Conservation (phyloP, 2,329 filamentous ascomycete species). For the Colletotrichum gloeosporioides region DNA sequence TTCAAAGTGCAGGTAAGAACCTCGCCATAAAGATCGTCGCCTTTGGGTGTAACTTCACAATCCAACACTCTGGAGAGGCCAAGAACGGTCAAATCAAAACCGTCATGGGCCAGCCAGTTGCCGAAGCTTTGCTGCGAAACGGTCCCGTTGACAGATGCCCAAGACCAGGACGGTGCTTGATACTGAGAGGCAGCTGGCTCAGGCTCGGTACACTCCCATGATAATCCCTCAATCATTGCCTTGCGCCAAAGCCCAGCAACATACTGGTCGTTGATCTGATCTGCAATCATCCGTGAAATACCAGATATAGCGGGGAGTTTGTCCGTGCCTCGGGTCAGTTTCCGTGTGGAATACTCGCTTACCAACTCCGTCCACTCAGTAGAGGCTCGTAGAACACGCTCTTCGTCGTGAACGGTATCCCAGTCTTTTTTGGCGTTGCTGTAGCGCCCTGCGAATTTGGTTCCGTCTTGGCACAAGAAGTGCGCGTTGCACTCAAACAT, state of each 20-base stretch:
- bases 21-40: neutral
- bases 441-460: neutral
- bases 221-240: neutral
- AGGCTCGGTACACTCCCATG: neutral
- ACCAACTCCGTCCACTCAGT: neutral
- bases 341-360: neutral
- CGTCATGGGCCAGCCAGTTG: neutral
- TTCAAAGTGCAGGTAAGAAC: neutral
- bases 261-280: neutral
- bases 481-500: neutral
- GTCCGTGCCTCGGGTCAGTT: neutral
- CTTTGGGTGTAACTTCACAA: neutral
- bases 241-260: neutral
- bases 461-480: neutral
- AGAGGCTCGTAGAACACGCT: neutral
- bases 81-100: neutral
- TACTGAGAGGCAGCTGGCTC: neutral
- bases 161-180: neutral
- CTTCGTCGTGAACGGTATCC: neutral
- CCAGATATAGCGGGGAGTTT: neutral
- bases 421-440: neutral
- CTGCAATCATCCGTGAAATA: neutral
- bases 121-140: neutral
- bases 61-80: neutral
- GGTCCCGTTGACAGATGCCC: neutral